Evolutionary conservation across 2,329 filamentous ascomycete species (phyloP), one percentile per base, ranked within the genome.

Genomic region (Cercospora nicotianae): DNA sequence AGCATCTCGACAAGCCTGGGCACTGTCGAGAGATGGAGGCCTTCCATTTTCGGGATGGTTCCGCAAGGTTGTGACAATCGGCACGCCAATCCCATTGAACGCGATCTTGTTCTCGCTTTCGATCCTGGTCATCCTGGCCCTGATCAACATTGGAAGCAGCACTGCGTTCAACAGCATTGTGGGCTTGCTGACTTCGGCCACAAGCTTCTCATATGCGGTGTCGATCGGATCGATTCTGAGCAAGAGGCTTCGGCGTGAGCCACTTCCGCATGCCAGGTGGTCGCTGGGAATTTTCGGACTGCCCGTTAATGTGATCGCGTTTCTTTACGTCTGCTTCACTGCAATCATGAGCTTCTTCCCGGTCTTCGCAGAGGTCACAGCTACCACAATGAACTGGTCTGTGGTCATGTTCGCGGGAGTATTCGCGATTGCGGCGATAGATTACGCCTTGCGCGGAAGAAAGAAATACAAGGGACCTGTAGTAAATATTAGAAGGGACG

Each of bases 121-220:
- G 8, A 72, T 70, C 58, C 60, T 69, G 57, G 65, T 67, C 18
- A 62, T 78, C 18, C 69, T 78, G n/a, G 70, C 72, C 6, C 67
- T 78, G 26, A 77, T 79, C 59, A 78, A 77, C 59, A 70, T 78
- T 45, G 77, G 76, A 31, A 74, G 73, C 30, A 80, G 77, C 28
- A 77, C 79, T n/a, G 79, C 78, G 10, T 77, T 83, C 59, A 76
- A 78, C 64, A 79, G 79, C 53, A 80, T 80, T 33, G 77, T 81
- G 26, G 78, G 79, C 2, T 74, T 81, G 18, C 33, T 62, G 13
- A 67, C 64, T 5, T 61, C 62, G 16, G 68, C 68, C 3, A 57
- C 26, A 8, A 63, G 63, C 16, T 64, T 67, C 16, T 66, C 70
- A 18, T 71, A 71, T 53, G 65, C 68, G 13, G 61, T 69, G 10